Evolutionary conservation across 371 early-diverging fungal genomes (phyloP), one percentile per base, ranked within the genome.

Genomic region (Dichotomocladium elegans): DNA sequence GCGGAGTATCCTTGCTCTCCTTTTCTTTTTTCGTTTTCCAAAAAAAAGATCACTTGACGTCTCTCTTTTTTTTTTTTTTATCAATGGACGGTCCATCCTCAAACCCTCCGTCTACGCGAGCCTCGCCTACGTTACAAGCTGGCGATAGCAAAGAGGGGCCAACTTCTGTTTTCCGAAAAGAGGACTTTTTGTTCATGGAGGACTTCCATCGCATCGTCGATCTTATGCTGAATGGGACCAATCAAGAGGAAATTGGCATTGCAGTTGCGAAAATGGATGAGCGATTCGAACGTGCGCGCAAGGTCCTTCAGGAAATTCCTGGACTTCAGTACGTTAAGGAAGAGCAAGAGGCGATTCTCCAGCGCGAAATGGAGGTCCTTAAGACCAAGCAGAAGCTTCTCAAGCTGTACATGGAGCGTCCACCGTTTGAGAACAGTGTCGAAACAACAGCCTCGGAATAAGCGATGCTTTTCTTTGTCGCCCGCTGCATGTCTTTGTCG

Each of bases 261-360:
- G 68, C 76, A 8, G 72, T 76, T 15, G 64, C 68, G 5, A 68
- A 70, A 19, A 46, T 76, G 29, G 66, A 72, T 29, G 72, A 72
- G 47, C 62, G 66, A 26, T 58, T 76, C 46, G 64, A 66, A 26
- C 46, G 65, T 30, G 76, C 70, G 9, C 65, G 66, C 26, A 66
- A 56, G 46, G 62, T 72, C 3, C 48, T 76, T 9, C 60, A 72
- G 45, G 72, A 70, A 21, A 41, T 76, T 34, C 76, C 76, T 10
- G 76, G 76, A 6, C 52, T 76, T n/a, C 72, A 76, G n/a, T 68
- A 76, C 28, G 61, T 61, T 3, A 55, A 72, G 43, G 64, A 72
- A 41, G 70, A 72, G n/a, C 76, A 76, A 57, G 70, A 72, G 48
- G 52, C 51, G 2, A 65, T 76, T 2, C 43, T 72, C 24, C 52